A percentile compares a stretch with the other conserved stretches of the same genome.
These are phyloP conservation scores for Nevesoporus exiguus DNA, from an alignment of 768 basidiomycete species.

Conservation along the genomic window DNA sequence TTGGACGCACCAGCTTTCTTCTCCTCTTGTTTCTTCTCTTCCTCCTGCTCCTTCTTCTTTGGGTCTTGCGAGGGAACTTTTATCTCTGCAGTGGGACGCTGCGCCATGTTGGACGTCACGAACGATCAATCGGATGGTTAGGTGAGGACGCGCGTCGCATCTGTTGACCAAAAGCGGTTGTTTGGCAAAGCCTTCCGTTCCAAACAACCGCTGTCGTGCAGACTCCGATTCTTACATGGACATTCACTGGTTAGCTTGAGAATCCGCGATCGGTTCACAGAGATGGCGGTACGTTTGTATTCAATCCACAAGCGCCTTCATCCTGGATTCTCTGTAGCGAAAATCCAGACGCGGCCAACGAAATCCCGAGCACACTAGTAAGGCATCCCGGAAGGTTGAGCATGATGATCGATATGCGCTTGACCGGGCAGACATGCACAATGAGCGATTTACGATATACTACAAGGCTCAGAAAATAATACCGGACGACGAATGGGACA, in stretches of 20 bases:
- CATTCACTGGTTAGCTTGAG: background rate
- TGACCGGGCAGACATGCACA: conserved; percentile 63
- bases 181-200: conserved; percentile 32
- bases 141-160: conserved; percentile 32
- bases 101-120: conserved; percentile 45
- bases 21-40: conserved; percentile 40
- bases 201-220: conserved; percentile 25
- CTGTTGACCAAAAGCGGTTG: conserved; percentile 24
- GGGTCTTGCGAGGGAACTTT: conserved; percentile 72
- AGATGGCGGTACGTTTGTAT: background rate
- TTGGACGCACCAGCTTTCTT: conserved; percentile 59
- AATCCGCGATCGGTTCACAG: background rate
- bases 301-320: background rate
- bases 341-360: conserved; percentile 17
- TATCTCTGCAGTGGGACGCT: conserved; percentile 56
- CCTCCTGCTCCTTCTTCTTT: conserved; percentile 57
- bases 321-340: conserved; percentile 1
- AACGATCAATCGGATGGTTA: conserved; percentile 1
- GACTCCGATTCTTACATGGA: background rate
- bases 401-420: conserved; percentile 49
- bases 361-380: conserved; percentile 13
- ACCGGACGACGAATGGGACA: conserved; percentile 74
- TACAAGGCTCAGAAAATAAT: conserved; percentile 77
- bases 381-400: conserved; percentile 10
- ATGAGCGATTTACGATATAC: conserved; percentile 63